Percentiles rank a stretch among this genome's conserved stretches.
These are phyloP conservation scores for Cyberlindnera misumaiensis DNA, from an alignment of 805 yeast genomes.

Conservation along the genomic window DNA sequence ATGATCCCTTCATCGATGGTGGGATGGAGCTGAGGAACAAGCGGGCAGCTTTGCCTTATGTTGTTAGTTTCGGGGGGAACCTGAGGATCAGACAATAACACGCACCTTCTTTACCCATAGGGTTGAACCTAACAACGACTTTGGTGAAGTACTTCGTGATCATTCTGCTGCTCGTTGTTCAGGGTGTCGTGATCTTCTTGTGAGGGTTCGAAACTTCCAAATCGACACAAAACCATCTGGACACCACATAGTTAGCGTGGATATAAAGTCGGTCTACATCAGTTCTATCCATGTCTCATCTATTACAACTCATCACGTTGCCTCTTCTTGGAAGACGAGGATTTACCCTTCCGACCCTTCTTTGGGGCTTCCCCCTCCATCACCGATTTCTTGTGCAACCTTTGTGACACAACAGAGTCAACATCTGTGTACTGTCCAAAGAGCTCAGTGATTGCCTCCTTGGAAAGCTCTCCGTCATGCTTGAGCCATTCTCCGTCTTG, in stretches of 20 bases:
- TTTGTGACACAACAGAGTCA: conserved; percentile 5
- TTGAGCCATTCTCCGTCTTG: conserved; percentile 8
- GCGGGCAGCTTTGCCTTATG: conserved; percentile 66
- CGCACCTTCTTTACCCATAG: conserved; percentile 59
- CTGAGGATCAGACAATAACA: conserved; percentile 2
- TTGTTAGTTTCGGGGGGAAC: too few relatives aligned
- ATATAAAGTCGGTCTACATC: too few relatives aligned
- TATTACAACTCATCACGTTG: conserved; percentile 15
- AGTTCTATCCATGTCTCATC: too few relatives aligned
- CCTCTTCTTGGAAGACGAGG: background rate
- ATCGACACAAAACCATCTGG: background rate
- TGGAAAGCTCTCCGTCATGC: conserved; percentile 28
- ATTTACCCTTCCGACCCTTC: conserved; percentile 3
- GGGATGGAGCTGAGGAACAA: conserved; percentile 76
- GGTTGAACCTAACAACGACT: conserved; percentile 72
- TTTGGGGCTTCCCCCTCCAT: conserved; percentile 18
- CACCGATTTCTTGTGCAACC: conserved; percentile 15
- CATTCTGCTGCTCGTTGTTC: conserved; percentile 36
- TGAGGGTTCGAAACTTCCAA: background rate
- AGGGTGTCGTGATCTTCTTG: background rate
- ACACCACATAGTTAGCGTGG: background rate
- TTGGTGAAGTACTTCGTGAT: conserved; percentile 84
- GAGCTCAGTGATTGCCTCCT: conserved; percentile 26
- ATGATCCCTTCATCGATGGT: conserved; percentile 54
- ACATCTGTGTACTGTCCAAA: conserved; percentile 25